These are phyloP conservation scores for Globisporangium takayamanum DNA, from an alignment of 352 stramenopile species.

Conservation along the genomic window DNA sequence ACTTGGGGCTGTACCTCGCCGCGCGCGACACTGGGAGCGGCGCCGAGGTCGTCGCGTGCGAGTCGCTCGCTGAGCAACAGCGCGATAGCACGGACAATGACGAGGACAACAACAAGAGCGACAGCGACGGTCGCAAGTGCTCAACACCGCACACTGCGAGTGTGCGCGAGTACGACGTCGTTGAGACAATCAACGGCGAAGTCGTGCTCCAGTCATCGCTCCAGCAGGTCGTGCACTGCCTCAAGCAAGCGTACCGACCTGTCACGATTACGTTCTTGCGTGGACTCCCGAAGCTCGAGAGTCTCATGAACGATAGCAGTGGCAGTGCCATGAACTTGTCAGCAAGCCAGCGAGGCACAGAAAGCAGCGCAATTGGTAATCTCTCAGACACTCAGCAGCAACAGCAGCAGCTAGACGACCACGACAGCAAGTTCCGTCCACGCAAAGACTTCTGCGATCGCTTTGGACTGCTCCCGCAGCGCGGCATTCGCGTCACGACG, in stretches of 20 bases:
- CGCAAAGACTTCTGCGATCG: conserved; percentile 36
- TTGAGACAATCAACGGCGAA: conserved; percentile 47
- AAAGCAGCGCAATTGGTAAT: not conserved
- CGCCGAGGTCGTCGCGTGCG: conserved; percentile 23
- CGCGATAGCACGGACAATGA: conserved; percentile 6
- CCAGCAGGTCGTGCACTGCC: conserved; percentile 18
- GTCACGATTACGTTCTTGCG: conserved; percentile 44
- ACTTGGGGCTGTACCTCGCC: conserved; percentile 31
- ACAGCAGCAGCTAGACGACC: not conserved
- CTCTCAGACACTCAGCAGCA: not conserved
- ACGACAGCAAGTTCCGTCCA: conserved; percentile 10
- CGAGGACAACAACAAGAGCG: not conserved
- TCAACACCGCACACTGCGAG: not conserved
- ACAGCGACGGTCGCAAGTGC: not conserved
- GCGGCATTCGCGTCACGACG: conserved; percentile 31
- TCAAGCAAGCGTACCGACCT: conserved; percentile 37
- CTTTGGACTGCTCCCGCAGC: conserved; percentile 31
- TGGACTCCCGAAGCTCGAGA: conserved; percentile 24
- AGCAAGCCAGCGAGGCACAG: not conserved
- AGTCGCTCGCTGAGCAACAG: not conserved
- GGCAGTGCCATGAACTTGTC: not conserved
- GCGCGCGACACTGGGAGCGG: conserved; percentile 15
- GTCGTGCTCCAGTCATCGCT: conserved; percentile 29
- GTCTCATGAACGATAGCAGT: not conserved
- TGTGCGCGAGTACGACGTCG: conserved; percentile 21